Conservation (phyloP, 257 asterid species). For the Przewalskia tangutica region DNA sequence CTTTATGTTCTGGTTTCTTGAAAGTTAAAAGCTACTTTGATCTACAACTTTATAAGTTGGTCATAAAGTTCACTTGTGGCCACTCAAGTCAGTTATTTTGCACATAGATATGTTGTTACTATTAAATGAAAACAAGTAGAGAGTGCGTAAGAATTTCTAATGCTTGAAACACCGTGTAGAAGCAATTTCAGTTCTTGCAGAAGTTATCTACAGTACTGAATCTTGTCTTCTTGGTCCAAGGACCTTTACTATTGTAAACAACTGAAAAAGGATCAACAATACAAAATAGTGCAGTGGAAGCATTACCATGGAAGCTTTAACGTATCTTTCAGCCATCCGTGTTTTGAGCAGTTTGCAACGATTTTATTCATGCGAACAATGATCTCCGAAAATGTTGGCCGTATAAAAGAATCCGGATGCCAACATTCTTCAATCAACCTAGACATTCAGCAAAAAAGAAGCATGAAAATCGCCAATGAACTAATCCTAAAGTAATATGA, state of each 20-base stretch:
- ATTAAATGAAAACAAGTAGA: background rate
- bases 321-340: constrained; percentile 98
- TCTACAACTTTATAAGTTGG: background rate
- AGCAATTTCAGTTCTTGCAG: background rate
- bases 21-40: background rate
- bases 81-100: background rate
- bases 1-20: background rate
- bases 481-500: background rate
- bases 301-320: constrained; percentile 89
- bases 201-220: background rate
- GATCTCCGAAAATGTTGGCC: constrained; percentile 76
- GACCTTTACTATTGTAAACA: background rate
- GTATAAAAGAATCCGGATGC: constrained; percentile 40
- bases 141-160: background rate
- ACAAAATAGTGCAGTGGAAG: background rate
- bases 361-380: constrained; percentile 63
- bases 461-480: background rate
- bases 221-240: background rate
- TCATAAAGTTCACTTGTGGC: background rate
- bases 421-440: constrained; percentile 96
- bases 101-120: background rate
- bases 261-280: background rate
- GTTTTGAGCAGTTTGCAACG: constrained; percentile 55
- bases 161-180: background rate
- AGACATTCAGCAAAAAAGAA: constrained; percentile 4